phyloP scores from a whole-genome alignment of 1,139 yeast genomes.

The Taiozyma onychis region DNA sequence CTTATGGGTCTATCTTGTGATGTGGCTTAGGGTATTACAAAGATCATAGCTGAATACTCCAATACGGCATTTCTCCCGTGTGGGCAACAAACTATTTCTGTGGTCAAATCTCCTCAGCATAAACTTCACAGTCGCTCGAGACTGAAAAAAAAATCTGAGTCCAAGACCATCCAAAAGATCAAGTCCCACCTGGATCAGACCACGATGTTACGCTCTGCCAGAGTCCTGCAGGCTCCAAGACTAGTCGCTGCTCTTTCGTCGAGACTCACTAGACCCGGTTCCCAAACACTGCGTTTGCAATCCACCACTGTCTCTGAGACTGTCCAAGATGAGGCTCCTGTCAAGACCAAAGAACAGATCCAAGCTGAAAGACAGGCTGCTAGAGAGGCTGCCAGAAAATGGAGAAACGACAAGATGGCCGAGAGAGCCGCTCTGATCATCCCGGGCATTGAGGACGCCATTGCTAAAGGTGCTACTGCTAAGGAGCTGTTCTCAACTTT shows the following conservation, averaged over 20 bases:
- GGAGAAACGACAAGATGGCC: not conserved
- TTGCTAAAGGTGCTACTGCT: conserved; percentile 3
- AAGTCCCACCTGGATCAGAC: not conserved
- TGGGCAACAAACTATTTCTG: not conserved
- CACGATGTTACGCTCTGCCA: not conserved
- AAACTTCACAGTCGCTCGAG: not conserved
- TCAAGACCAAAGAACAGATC: not conserved
- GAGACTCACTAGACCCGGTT: not conserved
- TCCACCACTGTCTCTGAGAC: not conserved
- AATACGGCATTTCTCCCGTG: not conserved
- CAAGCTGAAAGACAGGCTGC: not conserved
- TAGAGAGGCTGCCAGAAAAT: not conserved
- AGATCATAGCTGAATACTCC: not conserved
- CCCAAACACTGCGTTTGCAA: not conserved
- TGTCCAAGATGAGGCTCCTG: not conserved
- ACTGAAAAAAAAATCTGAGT: not conserved
- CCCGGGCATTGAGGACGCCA: not conserved
- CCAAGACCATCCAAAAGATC: not conserved
- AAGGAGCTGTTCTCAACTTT: conserved; percentile 4
- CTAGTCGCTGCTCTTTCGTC: not conserved
- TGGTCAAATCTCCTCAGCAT: not conserved
- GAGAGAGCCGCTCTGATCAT: not conserved
- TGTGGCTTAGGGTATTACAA: not conserved
- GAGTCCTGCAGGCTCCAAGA: not conserved
- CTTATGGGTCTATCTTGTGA: not conserved